phyloP scores from a whole-genome alignment of 345 rosid species.

The Euphorbia peplus region DNA sequence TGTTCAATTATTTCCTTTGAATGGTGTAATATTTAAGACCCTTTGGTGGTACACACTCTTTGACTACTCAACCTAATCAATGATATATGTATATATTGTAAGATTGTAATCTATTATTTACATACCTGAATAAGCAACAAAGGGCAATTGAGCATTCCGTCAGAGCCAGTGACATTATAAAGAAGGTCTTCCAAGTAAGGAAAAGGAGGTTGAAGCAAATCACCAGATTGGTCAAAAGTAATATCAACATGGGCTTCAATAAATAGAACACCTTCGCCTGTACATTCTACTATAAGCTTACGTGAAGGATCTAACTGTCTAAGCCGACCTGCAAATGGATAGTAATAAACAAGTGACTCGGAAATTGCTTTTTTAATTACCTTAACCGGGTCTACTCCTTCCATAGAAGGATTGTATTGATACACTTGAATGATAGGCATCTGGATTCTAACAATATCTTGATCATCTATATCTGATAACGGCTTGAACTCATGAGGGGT shows the following conservation, averaged over 20 bases:
- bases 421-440: slow-evolving; percentile 20
- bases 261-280: neutral
- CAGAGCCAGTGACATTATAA: neutral
- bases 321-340: slow-evolving; percentile 26
- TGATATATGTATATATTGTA: no score
- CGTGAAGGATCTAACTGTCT: slow-evolving; percentile 14
- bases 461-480: slow-evolving; percentile 24
- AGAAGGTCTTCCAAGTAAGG: slow-evolving; percentile 1
- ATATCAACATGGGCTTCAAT: slow-evolving; percentile 10
- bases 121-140: slow-evolving; percentile 11
- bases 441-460: slow-evolving; percentile 19
- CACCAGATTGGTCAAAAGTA: neutral
- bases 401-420: slow-evolving; percentile 6
- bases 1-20: no score
- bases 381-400: slow-evolving; percentile 16
- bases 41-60: no score
- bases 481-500: slow-evolving; percentile 21
- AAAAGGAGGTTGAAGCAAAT: neutral
- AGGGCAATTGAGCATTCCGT: neutral
- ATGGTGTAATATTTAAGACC: no score
- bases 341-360: slow-evolving; percentile 18
- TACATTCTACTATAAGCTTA: slow-evolving; percentile 14
- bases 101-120: no score
- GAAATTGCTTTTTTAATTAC: slow-evolving; percentile 14
- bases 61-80: no score